These are phyloP conservation scores for Lipomyces chichibuensis DNA, from an alignment of 805 yeast genomes.

Conservation along the genomic window DNA sequence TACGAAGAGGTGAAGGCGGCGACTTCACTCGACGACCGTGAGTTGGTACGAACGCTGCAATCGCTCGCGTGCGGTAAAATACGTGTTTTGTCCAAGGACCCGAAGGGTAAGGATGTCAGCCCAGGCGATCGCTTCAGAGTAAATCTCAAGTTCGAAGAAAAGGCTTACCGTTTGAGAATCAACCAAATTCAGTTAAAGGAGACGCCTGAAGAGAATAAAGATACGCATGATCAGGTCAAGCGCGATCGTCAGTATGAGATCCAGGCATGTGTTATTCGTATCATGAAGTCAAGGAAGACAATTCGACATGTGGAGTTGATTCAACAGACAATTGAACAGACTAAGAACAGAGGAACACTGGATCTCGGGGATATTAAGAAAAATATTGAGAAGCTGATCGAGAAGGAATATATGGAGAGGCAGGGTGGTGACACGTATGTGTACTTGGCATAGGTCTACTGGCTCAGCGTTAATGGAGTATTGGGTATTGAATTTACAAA, in stretches of 20 bases:
- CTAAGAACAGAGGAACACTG: conserved; percentile 41
- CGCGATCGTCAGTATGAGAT: conserved; percentile 43
- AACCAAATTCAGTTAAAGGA: conserved; percentile 38
- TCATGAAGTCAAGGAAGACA: conserved; percentile 41
- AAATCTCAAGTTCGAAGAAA: conserved; percentile 38
- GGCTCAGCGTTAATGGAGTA: neutral
- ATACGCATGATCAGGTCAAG: conserved; percentile 36
- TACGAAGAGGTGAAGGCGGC: conserved; percentile 32
- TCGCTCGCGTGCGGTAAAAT: conserved; percentile 40
- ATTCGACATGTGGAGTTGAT: conserved; percentile 41
- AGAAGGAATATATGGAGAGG: conserved; percentile 40
- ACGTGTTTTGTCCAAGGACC: conserved; percentile 37
- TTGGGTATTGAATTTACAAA: neutral
- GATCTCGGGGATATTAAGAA: conserved; percentile 41
- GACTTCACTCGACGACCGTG: conserved; percentile 34
- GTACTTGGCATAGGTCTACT: conserved; percentile 21
- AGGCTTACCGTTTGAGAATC: conserved; percentile 37
- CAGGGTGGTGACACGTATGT: conserved; percentile 28
- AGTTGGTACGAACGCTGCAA: conserved; percentile 37
- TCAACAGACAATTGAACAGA: conserved; percentile 38
- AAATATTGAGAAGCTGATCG: conserved; percentile 41
- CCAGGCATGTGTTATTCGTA: conserved; percentile 43
- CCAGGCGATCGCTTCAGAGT: conserved; percentile 37
- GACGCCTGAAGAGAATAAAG: conserved; percentile 36
- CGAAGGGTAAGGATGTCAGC: conserved; percentile 31